phyloP scores from a whole-genome alignment of 768 basidiomycete species.

The Sporobolomyces phaffii region DNA sequence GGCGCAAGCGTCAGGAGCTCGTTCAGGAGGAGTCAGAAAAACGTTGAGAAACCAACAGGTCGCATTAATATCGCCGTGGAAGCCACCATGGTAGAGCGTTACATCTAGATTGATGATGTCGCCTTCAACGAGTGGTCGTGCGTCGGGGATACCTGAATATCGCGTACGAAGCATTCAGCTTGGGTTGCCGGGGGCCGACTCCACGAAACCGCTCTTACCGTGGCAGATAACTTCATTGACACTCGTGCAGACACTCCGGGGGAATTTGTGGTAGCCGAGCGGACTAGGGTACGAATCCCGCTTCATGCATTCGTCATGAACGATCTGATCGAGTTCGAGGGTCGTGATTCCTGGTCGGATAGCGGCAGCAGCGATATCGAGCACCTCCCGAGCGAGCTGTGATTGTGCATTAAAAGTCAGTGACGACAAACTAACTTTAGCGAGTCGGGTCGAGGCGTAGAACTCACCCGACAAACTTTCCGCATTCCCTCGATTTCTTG shows the following conservation, averaged over 20 bases:
- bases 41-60: slow-evolving; percentile 34
- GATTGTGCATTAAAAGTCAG: too few species aligned
- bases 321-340: slow-evolving; percentile 86
- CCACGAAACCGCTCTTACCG: slow-evolving; percentile 48
- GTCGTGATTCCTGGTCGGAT: slow-evolving; percentile 89
- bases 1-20: not conserved
- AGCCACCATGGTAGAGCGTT: slow-evolving; percentile 71
- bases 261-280: slow-evolving; percentile 80
- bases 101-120: slow-evolving; percentile 96
- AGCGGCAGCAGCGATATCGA: slow-evolving; percentile 80
- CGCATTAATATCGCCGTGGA: slow-evolving; percentile 65
- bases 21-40: not conserved
- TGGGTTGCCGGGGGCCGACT: too few species aligned
- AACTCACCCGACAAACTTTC: slow-evolving; percentile 69
- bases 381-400: slow-evolving; percentile 82
- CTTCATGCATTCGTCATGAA: slow-evolving; percentile 84
- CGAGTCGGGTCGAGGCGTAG: too few species aligned
- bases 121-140: slow-evolving; percentile 70
- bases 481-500: slow-evolving; percentile 88
- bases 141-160: slow-evolving; percentile 41
- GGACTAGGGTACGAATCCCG: slow-evolving; percentile 90
- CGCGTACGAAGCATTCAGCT: not conserved
- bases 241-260: slow-evolving; percentile 94
- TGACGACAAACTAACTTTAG: not conserved
- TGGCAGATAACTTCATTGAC: slow-evolving; percentile 96